Conservation (phyloP, 495 filamentous ascomycete species). For the Podospora australis region DNA sequence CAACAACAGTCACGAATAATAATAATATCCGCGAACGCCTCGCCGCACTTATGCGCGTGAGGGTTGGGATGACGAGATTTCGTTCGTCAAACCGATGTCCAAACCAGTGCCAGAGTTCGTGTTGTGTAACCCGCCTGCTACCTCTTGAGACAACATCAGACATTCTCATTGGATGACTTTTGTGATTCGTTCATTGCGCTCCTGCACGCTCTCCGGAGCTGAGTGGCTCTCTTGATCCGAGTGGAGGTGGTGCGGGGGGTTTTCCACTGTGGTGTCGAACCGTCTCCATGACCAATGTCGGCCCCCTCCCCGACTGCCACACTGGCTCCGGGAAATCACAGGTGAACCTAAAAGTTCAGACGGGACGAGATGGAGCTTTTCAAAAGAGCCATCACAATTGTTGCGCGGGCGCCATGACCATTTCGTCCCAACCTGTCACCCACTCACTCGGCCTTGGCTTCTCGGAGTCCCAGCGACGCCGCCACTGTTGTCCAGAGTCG, state of each 20-base stretch:
- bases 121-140: not conserved
- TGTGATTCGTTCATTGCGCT: constrained; percentile 1
- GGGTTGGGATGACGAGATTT: constrained; percentile 8
- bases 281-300: too few relatives aligned
- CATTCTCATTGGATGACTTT: not conserved
- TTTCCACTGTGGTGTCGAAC: too few relatives aligned
- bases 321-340: too few relatives aligned
- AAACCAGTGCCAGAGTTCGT: not conserved
- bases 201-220: not conserved
- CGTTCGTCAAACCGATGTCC: not conserved
- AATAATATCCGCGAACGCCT: not conserved
- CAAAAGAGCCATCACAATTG: too few relatives aligned
- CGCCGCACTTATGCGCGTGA: constrained; percentile 10
- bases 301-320: too few relatives aligned
- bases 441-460: not conserved
- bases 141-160: not conserved
- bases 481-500: not conserved
- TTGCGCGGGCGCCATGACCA: too few relatives aligned
- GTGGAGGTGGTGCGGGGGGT: not conserved
- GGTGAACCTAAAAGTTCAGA: too few relatives aligned
- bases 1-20: too few relatives aligned
- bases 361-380: too few relatives aligned
- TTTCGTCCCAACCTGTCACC: not conserved
- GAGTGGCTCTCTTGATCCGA: not conserved
- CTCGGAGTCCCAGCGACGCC: not conserved